Base-by-base conservation (phyloP, 345 rosid genomes). In the Triadica sebifera region DNA sequence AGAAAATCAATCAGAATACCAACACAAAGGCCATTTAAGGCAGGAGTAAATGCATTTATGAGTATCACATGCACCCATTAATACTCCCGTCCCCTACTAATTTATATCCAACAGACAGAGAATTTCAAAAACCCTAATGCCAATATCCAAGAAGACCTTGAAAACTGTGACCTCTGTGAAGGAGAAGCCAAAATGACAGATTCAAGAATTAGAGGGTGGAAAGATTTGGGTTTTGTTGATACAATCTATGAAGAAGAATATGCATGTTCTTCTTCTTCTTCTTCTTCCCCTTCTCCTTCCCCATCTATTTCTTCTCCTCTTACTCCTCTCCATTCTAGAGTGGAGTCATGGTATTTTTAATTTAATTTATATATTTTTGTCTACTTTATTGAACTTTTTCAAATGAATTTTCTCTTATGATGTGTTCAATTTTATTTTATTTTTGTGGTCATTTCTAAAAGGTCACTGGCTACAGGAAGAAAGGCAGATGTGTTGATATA, bases 181-280 rank as follows among this genome's bases (percentile, higher is more conserved):
- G 3, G 8, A 25, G 8, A 41, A 37, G 19, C 38, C 16, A 20
- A 17, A 20, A 52, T 4, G 56, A 45, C 19, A 52, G 16, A 41
- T 5, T 49, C 8, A 12, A 34, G 22, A 17, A 90, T 87, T 91
- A 86, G 78, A 73, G 71, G 81, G 56, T 88, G 91, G 92, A 78
- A 77, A 63, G 87, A 81, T 60, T 64, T 92, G 63, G 93, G 97
- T 47, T 79, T 83, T 9, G 96, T 89, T 0, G 92, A 90, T 45
- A 94, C 98, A 24, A 94, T 94, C 37, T 85, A 94, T 39, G 98
- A 92, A 64, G 98, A 93, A 75, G 98, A 91, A 72, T 70, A 72
- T 57, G 91, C 81, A 50, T 57, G 63, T 41, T 82, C 83, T 24
- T 71, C 80, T 56, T 69, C 86, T 29, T 60, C 71, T 34, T 72